Evolutionary conservation across 2,329 filamentous ascomycete species (phyloP), one percentile per base, ranked within the genome.

Genomic region (Cyclaneusma minus): DNA sequence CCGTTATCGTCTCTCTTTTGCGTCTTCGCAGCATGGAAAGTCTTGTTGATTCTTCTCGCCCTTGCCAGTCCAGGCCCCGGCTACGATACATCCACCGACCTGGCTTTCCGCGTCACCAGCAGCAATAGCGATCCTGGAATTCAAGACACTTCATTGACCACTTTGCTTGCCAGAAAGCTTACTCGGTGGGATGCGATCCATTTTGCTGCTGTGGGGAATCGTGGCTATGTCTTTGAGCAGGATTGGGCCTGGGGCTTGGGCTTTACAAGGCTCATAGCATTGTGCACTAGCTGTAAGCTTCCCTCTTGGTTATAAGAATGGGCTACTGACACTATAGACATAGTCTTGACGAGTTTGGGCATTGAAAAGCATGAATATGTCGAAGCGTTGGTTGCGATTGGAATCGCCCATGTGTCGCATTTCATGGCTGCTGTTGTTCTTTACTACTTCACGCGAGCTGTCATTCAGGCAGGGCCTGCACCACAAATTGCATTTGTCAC

Each of bases 151-250:
- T n/a, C n/a, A n/a, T n/a, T n/a, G n/a, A n/a, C n/a, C n/a, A n/a
- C n/a, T n/a, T n/a, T 13, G 7, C 22, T 23, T 13, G 22, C 7
- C 8, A 9, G 26, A 17, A 68, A 68, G 22, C 55, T 89, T 31
- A 71, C 72, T 5, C 64, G 79, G 47, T 91, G 82, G 82, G 82
- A 91, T 48, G 77, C 74, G 16, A 59, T 91, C 37, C 89, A 87
- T 49, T 87, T 75, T 42, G 55, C 74, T 31, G 62, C 70, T 36
- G 48, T 59, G 22, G 67, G 78, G 4, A 59, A 59, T 21, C 58
- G 65, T 7, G 78, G 76, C 17, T 73, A 82, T 39, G 29, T 73
- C 7, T 78, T 70, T 46, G 82, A 91, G 53, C 82, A 89, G 52
- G 78, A 87, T 50, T 89, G 80, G 80, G 82, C 81, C 1, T 89